Percentiles rank a stretch among this genome's conserved stretches.
These are phyloP conservation scores for Mycena kentingensis DNA, from an alignment of 768 basidiomycete species.

Conservation along the genomic window DNA sequence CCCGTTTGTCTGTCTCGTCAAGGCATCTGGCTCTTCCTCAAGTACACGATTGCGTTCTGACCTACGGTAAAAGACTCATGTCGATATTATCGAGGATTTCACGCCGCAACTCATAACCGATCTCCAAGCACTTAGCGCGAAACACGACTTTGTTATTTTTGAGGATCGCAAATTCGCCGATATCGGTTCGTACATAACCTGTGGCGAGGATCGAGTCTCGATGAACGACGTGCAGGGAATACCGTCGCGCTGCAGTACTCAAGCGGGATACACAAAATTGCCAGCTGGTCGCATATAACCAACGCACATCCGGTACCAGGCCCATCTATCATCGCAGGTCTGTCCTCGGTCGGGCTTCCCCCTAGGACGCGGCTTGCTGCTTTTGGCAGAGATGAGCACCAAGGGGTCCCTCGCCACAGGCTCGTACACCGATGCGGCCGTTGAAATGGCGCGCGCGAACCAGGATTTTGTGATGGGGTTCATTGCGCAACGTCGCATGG, in stretches of 20 bases:
- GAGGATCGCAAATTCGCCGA: conserved; percentile 99
- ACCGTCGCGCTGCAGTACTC: conserved; percentile 96
- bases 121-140: conserved; percentile 67
- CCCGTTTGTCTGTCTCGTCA: conserved; percentile 89
- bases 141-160: conserved; percentile 94
- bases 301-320: conserved; percentile 97
- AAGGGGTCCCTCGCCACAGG: conserved; percentile 84
- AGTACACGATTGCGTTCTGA: conserved; percentile 27
- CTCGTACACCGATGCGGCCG: conserved; percentile 78
- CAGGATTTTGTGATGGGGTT: conserved; percentile 94
- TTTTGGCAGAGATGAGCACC: conserved; percentile 97
- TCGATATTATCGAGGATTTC: conserved; percentile 95
- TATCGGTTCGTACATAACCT: conserved; percentile 64
- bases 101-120: conserved; percentile 66
- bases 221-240: conserved; percentile 64
- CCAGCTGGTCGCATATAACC: conserved; percentile 94
- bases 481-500: conserved; percentile 87
- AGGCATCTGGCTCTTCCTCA: conserved; percentile 54
- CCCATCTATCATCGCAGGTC: conserved; percentile 91
- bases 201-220: conserved; percentile 11
- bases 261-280: conserved; percentile 88
- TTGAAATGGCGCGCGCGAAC: conserved; percentile 82
- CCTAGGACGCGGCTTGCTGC: conserved; percentile 79
- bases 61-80: conserved; percentile 73
- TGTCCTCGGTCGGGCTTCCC: conserved; percentile 85